Percentiles rank a stretch among this genome's conserved stretches.
Conservation (phyloP, 176 grass and related monocot species). For the Puccinellia tenuiflora region DNA sequence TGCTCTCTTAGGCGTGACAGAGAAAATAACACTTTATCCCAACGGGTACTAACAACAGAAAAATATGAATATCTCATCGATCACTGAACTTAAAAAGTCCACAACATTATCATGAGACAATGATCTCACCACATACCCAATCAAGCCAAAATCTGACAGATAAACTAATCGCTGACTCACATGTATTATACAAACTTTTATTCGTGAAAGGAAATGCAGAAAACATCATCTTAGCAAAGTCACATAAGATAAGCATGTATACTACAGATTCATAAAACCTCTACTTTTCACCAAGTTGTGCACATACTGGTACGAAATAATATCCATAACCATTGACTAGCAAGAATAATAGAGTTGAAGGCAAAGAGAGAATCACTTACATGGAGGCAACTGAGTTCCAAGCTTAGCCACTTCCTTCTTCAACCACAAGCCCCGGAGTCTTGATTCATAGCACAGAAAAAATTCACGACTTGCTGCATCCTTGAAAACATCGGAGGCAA, state of each 20-base stretch:
- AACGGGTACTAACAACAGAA: not conserved
- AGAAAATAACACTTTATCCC: not conserved
- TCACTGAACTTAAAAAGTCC: not conserved
- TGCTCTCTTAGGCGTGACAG: not conserved
- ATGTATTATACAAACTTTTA: not conserved
- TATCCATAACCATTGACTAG: not conserved
- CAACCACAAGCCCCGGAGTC: constrained; percentile 5
- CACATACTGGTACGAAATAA: not conserved
- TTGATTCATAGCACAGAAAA: constrained; percentile 19
- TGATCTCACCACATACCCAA: not conserved
- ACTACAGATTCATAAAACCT: constrained; percentile 1
- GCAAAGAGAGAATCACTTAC: not conserved
- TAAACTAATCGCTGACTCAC: not conserved
- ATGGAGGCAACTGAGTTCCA: not conserved
- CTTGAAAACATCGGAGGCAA: constrained; percentile 7
- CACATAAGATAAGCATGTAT: not conserved
- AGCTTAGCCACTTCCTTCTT: constrained; percentile 27
- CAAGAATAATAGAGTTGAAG: not conserved
- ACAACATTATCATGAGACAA: not conserved
- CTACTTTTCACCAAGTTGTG: not conserved
- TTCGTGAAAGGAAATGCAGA: not conserved
- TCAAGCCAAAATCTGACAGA: not conserved
- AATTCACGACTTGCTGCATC: not conserved
- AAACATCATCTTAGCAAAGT: not conserved
- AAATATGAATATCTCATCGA: not conserved